These are phyloP conservation scores for Pseudotsuga menziesii DNA, from an alignment of 75 land plant species.

Conservation along the genomic window DNA sequence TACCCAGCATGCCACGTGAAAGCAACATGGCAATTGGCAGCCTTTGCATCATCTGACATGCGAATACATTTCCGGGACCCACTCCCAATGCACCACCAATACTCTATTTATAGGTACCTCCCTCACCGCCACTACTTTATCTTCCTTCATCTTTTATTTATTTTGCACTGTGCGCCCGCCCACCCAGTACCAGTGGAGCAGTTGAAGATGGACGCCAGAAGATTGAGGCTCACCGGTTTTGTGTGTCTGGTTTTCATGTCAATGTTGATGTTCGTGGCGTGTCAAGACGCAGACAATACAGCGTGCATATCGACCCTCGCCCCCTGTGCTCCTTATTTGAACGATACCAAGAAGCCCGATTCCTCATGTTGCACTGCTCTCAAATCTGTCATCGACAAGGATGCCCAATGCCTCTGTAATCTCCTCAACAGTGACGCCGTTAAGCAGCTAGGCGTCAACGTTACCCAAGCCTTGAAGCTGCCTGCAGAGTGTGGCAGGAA, in stretches of 20 bases:
- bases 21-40: no score
- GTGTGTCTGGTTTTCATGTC: not conserved
- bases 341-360: slow-evolving; percentile 26
- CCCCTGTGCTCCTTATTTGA: slow-evolving; percentile 10
- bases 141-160: no score
- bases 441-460: slow-evolving; percentile 19
- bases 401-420: slow-evolving; percentile 42
- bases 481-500: slow-evolving; percentile 1
- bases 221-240: not conserved
- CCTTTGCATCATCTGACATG: no score
- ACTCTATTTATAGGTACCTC: no score
- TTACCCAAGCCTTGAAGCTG: slow-evolving; percentile 25
- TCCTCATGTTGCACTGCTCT: slow-evolving; percentile 34
- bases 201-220: not conserved
- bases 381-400: slow-evolving; percentile 19
- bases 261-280: not conserved
- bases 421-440: slow-evolving; percentile 22
- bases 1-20: no score
- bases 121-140: no score
- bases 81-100: no score
- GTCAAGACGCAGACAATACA: not conserved
- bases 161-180: no score
- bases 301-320: not conserved
- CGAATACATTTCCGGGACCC: no score
- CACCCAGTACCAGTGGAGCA: no score